Percentiles rank a stretch among this genome's conserved stretches.
Evolutionary conservation across 148 eudicot genomes (phyloP).

Genomic region (Silene conica): DNA sequence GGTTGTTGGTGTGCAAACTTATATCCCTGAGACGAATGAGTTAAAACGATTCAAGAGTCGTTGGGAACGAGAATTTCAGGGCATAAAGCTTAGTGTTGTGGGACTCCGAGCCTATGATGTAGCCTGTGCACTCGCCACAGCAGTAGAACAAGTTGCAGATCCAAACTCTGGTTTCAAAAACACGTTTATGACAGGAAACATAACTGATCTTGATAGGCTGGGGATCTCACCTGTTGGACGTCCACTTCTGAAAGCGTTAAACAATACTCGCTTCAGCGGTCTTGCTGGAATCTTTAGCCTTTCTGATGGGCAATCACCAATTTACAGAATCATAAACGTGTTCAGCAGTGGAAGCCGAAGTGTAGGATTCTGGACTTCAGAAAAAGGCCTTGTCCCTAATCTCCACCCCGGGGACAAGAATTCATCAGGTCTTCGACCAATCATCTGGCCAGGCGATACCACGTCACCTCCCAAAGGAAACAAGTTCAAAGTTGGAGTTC

Average conservation of each 20-base stretch:
- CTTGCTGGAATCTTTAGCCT: constrained; percentile 28
- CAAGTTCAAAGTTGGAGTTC: constrained; percentile 44
- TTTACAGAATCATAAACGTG: constrained; percentile 26
- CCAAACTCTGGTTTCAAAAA: neutral
- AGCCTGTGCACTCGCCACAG: constrained; percentile 28
- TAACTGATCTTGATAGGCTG: constrained; percentile 14
- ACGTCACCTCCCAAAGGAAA: constrained; percentile 18
- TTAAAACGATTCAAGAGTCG: constrained; percentile 11
- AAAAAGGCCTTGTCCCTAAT: constrained; percentile 6
- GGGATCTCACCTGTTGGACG: constrained; percentile 27
- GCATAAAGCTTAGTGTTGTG: constrained; percentile 18
- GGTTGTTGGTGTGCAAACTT: constrained; percentile 25
- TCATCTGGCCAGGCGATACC: constrained; percentile 28
- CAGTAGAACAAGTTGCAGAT: constrained; percentile 20
- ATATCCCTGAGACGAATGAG: constrained; percentile 22
- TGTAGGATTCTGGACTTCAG: constrained; percentile 31
- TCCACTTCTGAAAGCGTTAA: constrained; percentile 22
- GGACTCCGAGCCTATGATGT: constrained; percentile 35
- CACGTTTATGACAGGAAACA: neutral
- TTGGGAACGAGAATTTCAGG: constrained; percentile 10
- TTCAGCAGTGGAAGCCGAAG: constrained; percentile 11
- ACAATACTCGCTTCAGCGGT: constrained; percentile 24
- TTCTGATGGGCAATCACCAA: constrained; percentile 23
- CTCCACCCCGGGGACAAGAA: neutral
- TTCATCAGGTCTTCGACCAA: constrained; percentile 3